These are phyloP conservation scores for Senna tora DNA, from an alignment of 306 rosid genomes.

Conservation along the genomic window DNA sequence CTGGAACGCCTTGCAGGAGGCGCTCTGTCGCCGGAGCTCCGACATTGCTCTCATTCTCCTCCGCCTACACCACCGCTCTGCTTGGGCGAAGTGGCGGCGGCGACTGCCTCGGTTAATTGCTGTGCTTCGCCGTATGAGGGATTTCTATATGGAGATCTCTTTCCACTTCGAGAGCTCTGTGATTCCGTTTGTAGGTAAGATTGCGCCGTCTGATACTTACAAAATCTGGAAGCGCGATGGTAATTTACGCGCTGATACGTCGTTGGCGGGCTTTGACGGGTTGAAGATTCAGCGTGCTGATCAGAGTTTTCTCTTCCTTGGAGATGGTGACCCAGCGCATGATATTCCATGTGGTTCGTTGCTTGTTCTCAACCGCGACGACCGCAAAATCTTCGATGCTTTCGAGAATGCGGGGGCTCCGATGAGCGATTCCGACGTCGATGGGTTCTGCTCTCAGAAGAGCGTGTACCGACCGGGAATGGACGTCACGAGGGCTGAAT, in stretches of 20 bases:
- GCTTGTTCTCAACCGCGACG: constrained; percentile 82
- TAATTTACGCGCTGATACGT: constrained; percentile 79
- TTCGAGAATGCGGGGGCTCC: constrained; percentile 81
- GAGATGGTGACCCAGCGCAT: constrained; percentile 68
- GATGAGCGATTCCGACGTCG: constrained; percentile 77
- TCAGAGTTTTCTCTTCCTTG: constrained; percentile 94
- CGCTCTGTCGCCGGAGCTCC: constrained; percentile 80
- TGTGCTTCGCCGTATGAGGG: constrained; percentile 86
- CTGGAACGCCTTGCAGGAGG: constrained; percentile 88
- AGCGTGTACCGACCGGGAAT: constrained; percentile 92
- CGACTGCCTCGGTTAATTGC: constrained; percentile 80
- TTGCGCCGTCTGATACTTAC: constrained; percentile 94
- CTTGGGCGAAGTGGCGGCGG: constrained; percentile 96
- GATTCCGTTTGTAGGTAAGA: constrained; percentile 79
- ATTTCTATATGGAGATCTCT: constrained; percentile 98
- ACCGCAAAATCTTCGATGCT: constrained; percentile 73
- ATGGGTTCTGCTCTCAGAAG: constrained; percentile 81
- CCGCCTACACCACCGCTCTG: constrained; percentile 76
- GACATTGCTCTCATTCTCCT: constrained; percentile 70
- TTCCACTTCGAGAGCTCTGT: constrained; percentile 94
- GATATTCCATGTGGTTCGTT: constrained; percentile 60
- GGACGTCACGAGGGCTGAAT: constrained; percentile 92
- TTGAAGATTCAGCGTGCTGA: constrained; percentile 92
- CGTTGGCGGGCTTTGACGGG: constrained; percentile 86
- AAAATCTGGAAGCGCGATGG: constrained; percentile 97